Evolutionary conservation across 306 rosid species (phyloP).

Genomic region (Trichosanthes truncata): DNA sequence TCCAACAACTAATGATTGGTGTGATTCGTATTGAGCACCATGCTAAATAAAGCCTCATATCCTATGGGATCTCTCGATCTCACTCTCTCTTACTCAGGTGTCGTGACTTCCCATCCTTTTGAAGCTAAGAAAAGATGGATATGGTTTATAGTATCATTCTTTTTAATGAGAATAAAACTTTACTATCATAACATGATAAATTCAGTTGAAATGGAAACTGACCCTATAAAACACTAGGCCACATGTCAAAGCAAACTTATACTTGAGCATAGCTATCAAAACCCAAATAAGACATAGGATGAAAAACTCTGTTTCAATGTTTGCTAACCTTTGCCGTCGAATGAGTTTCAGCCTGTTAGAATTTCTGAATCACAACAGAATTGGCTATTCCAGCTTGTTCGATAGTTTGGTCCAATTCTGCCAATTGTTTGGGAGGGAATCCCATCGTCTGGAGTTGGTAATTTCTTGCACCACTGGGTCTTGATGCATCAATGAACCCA

Average conservation of each 20-base stretch:
- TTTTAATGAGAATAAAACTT: not conserved
- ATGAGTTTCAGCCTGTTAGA: slow-evolving; percentile 18
- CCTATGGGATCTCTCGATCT: not conserved
- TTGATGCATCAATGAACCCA: slow-evolving; percentile 78
- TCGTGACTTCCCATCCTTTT: not conserved
- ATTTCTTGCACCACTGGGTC: slow-evolving; percentile 60
- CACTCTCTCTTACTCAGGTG: not conserved
- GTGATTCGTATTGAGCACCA: not conserved
- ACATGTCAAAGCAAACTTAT: not conserved
- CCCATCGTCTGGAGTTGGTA: slow-evolving; percentile 89
- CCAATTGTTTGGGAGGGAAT: slow-evolving; percentile 92
- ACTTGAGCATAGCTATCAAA: not conserved
- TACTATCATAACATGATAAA: not conserved
- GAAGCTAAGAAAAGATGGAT: not conserved
- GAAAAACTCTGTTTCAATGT: not conserved
- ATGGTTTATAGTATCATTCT: not conserved
- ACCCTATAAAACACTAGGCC: not conserved
- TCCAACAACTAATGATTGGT: not conserved
- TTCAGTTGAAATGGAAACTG: not conserved
- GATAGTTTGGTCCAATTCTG: slow-evolving; percentile 74
- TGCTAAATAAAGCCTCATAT: not conserved
- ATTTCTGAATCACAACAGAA: slow-evolving; percentile 77
- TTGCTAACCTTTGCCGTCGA: not conserved
- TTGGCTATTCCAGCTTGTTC: slow-evolving; percentile 86
- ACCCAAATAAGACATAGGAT: not conserved